Evolutionary conservation across 73 alveolate species (phyloP), one percentile per base, ranked within the genome.

Genomic region (Symbiodinium pilosum): DNA sequence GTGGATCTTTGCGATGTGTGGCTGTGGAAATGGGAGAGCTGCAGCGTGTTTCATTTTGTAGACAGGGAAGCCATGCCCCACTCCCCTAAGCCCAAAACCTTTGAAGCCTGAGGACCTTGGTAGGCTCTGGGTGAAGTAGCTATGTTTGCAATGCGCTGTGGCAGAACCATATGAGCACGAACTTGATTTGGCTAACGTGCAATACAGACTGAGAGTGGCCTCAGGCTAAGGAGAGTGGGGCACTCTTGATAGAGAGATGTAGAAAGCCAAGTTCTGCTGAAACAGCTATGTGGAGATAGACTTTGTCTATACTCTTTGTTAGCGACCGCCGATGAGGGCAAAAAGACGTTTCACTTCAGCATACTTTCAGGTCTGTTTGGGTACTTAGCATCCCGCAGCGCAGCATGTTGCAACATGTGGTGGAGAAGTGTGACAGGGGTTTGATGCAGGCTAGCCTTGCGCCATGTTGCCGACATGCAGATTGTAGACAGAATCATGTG

Each of bases 211-310:
- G 39, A 28, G 81, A 64, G 81, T 28, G 81, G 34, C 81, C 81
- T 64, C 81, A 64, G 81, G 81, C 81, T 64, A 64, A 47, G 81
- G 81, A 64, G 81, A 64, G 81, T 64, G 81, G 81, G 81, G 14
- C 81, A 21, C 81, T 64, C 81, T 64, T 64, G 81, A 64, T 20
- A 32, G 30, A 64, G 38, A 24, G 81, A 30, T 64, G 81, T 64
- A 20, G 81, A 64, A 64, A 64, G 81, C 40, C 40, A 14, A 64
- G 81, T 64, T 28, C 81, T 28, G 81, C 34, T 28, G 81, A 47
- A 14, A 64, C 77, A 64, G 39, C 20, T 9, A 26, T 28, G 38
- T 64, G 38, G 81, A 64, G 81, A 28, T 64, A 64, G 81, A 64
- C 81, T 64, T 30, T 64, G 81, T 64, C 81, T 64, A n/a, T n/a